Percentiles rank a stretch among this genome's conserved stretches.
phyloP scores from a whole-genome alignment of 768 basidiomycete genomes.

The Lactifluus subvellereus region DNA sequence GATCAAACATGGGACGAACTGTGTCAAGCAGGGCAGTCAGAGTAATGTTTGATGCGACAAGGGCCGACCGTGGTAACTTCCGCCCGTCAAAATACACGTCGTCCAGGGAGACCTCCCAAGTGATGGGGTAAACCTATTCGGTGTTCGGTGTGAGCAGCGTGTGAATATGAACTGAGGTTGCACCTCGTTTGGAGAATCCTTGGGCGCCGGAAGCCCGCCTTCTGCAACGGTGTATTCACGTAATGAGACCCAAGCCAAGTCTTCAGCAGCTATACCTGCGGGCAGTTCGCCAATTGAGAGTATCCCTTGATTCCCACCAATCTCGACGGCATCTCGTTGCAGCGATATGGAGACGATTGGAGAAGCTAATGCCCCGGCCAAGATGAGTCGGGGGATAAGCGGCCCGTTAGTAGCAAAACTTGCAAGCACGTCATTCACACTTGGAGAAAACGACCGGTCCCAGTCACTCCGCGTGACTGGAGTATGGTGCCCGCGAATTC shows the following conservation, averaged over 20 bases:
- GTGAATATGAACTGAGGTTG: conserved; percentile 21
- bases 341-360: conserved; percentile 46
- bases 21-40: conserved; percentile 70
- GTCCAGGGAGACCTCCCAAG: conserved; percentile 68
- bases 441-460: not conserved
- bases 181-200: conserved; percentile 57
- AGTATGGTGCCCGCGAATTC: not conserved
- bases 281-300: conserved; percentile 66
- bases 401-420: conserved; percentile 33
- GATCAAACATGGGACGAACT: conserved; percentile 34
- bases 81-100: conserved; percentile 66
- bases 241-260: conserved; percentile 61
- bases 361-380: conserved; percentile 38
- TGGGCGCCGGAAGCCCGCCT: conserved; percentile 51
- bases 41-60: conserved; percentile 43
- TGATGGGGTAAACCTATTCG: conserved; percentile 30
- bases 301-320: conserved; percentile 63
- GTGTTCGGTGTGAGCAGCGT: not conserved
- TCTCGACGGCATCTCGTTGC: conserved; percentile 61
- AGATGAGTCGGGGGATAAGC: conserved; percentile 32
- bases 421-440: conserved; percentile 25
- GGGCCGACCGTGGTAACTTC: conserved; percentile 49
- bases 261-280: conserved; percentile 38
- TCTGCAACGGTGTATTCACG: conserved; percentile 46
- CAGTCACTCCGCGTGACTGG: not conserved